phyloP scores from a whole-genome alignment of 345 rosid genomes.

The Passiflora organensis region DNA sequence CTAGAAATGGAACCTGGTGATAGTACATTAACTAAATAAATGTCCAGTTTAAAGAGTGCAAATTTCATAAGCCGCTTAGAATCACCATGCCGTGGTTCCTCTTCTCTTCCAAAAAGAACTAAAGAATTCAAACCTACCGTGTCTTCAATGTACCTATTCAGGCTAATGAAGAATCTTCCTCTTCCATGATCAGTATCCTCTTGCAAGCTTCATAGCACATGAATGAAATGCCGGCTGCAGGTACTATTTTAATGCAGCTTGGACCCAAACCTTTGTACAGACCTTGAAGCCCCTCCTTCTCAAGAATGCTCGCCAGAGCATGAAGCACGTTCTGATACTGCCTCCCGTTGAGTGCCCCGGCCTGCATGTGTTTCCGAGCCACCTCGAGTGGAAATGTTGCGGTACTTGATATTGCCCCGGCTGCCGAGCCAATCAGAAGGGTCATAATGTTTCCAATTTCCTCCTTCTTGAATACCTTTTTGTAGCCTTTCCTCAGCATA shows the following conservation, averaged over 20 bases:
- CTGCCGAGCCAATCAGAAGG: conserved; percentile 25
- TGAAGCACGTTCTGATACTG: conserved; percentile 24
- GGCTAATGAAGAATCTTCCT: conserved; percentile 1
- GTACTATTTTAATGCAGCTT: conserved; percentile 26
- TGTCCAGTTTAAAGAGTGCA: no score
- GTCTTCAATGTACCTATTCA: not conserved
- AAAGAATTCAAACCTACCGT: not conserved
- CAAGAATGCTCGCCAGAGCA: conserved; percentile 18
- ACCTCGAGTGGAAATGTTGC: conserved; percentile 28
- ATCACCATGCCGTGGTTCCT: not conserved
- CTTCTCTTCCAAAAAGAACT: not conserved
- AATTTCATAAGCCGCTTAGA: no score
- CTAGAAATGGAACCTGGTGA: no score
- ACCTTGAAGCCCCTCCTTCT: conserved; percentile 19
- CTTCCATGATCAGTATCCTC: conserved; percentile 24
- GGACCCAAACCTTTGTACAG: conserved; percentile 28
- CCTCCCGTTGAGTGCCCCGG: conserved; percentile 22
- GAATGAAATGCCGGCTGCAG: conserved; percentile 42
- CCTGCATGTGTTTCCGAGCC: conserved; percentile 28
- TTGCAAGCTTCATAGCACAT: conserved; percentile 41
- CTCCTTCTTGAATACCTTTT: conserved; percentile 18
- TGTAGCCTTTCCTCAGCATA: conserved; percentile 19
- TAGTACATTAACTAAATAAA: no score
- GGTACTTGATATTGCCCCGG: conserved; percentile 25
- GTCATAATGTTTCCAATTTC: conserved; percentile 19